Evolutionary conservation across 139 green algal species (phyloP), one percentile per base, ranked within the genome.

Genomic region (Chlorella sp.): DNA sequence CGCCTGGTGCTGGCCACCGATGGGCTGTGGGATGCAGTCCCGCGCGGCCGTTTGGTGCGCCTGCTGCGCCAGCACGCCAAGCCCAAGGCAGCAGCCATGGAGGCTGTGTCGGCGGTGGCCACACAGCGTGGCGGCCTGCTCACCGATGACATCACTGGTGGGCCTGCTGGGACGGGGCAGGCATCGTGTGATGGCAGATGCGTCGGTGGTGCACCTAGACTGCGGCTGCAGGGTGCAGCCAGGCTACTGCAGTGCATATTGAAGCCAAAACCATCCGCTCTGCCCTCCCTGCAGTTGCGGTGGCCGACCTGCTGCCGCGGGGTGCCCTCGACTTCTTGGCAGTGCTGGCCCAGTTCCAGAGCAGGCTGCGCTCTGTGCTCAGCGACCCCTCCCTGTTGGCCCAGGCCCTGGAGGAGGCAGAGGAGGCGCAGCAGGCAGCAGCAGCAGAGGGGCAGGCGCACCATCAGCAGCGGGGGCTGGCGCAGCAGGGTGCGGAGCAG

Each of bases 1-100:
- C 95, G 95, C 7, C 75, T 97, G 2, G 90, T 98, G 76, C 89
- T 98, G 63, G 96, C 93, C 1, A 94, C 88, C 5, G 96, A 98
- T 62, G 96, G 96, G 38, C 89, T 98, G 32, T 98, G 96, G 96
- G 96, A 98, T 68, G 91, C 93, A 2, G 63, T 83, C 41, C 60
- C 76, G 6, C 83, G 85, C 3, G 85, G 78, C 38, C 81, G 65
- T 9, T 81, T 88, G 74, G 39, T 80, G 74, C 65, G 90, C 67
- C 67, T 93, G 39, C 79, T 91, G 74, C 39, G 60, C 56, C 20
- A 65, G 85, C 64, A 63, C 25, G 18, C 74, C 78, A 34, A 78
- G 63, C 7, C 65, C 85, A 39, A 76, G 55, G 75, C n/a, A 84
- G 36, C 78, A 83, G 60, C 81, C 44, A 85, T 25, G 51, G 41